Evolutionary conservation across 139 green algal genomes (phyloP).

Genomic region (Trebouxia sp.): DNA sequence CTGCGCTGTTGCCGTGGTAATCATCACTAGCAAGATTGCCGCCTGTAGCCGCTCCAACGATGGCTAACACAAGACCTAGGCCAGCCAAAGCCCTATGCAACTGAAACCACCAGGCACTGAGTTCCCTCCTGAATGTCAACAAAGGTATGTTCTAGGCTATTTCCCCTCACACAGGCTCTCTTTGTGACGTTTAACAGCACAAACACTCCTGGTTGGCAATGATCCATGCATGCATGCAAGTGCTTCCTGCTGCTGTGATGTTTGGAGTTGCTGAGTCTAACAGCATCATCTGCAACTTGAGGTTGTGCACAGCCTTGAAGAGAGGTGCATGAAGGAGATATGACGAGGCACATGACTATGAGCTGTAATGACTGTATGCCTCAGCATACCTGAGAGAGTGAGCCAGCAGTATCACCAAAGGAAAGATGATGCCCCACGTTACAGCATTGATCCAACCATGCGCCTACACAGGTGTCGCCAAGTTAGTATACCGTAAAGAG

Average conservation of each 20-base stretch:
- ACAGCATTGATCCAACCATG: constrained; percentile 23
- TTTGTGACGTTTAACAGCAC: no score
- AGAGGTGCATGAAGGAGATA: no score
- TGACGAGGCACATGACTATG: no score
- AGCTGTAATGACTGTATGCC: not conserved
- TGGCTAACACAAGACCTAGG: not conserved
- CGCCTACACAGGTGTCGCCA: not conserved
- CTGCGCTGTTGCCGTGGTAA: not conserved
- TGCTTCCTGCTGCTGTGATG: no score
- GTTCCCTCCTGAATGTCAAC: not conserved
- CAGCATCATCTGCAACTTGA: no score
- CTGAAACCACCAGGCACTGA: constrained; percentile 8
- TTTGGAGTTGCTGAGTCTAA: no score
- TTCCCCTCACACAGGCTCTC: no score
- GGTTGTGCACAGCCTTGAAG: no score
- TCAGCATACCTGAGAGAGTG: not conserved
- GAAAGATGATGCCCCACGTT: constrained; percentile 11
- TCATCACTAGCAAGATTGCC: not conserved
- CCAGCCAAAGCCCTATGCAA: not conserved
- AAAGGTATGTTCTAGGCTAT: no score
- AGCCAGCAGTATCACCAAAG: not conserved
- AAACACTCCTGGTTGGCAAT: no score
- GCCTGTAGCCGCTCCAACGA: not conserved
- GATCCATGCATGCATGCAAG: no score
- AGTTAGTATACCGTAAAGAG: not conserved